phyloP scores from a whole-genome alignment of 108 stramenopile genomes.

The Halocafeteria seosinensis region DNA sequence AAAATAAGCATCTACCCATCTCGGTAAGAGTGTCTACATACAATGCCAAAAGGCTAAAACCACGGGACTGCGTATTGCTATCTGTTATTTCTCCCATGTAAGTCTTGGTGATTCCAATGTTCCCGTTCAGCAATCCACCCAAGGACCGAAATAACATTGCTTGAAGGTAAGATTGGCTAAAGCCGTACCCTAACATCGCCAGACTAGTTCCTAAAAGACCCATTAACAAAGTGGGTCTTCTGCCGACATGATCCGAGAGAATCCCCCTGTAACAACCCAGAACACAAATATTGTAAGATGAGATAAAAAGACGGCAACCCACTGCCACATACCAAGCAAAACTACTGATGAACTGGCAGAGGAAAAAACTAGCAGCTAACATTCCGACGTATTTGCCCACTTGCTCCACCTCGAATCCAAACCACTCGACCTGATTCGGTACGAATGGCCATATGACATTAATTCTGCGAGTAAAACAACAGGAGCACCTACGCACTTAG shows the following conservation, averaged over 20 bases:
- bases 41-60: background rate
- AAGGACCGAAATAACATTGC: background rate
- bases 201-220: background rate
- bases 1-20: no score
- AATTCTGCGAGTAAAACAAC: background rate
- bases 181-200: background rate
- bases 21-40: no score
- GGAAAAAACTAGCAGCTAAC: background rate
- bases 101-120: background rate
- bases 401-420: background rate
- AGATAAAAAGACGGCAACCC: no score
- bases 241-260: background rate
- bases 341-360: background rate
- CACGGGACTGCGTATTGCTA: background rate
- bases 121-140: background rate
- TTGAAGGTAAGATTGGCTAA: background rate
- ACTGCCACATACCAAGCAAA: no score
- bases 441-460: background rate
- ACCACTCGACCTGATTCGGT: background rate
- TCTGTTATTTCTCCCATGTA: background rate
- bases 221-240: background rate
- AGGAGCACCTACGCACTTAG: background rate
- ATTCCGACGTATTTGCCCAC: background rate
- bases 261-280: no score
- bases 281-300: no score